Evolutionary conservation across 768 basidiomycete species (phyloP), one percentile per base, ranked within the genome.

Genomic region (Boletus rubroflammeus): DNA sequence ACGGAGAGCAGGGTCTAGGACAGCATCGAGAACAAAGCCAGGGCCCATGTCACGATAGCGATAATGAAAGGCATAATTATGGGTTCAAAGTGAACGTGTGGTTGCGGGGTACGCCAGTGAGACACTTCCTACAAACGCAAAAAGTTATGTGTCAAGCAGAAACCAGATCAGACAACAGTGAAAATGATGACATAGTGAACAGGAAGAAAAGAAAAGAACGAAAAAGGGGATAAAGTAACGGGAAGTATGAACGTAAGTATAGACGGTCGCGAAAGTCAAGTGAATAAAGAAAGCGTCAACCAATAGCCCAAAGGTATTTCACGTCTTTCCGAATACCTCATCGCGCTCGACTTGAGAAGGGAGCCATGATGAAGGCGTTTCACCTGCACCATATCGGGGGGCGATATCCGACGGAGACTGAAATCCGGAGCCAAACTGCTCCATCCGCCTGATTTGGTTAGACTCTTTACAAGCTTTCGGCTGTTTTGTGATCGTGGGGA

Each of bases 281-380:
- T 68, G 67, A 75, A 78, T 78, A 79, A 79, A 77, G 72, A 78
- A 72, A 62, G 69, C 67, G 72, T 75, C 81, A 83, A 82, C 80
- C 80, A 83, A 82, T 75, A 83, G 80, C 83, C 80, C 80, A 81
- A 80, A 56, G 55, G 60, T 61, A 59, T 59, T 57, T 61, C 65
- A 59, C 63, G 58, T 58, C 55, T 58, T 55, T 36, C 46, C 52
- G 31, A 45, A 55, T 40, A 38, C 58, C 51, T 54, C 51, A 35
- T 41, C 51, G 28, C 28, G 23, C 50, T 53, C 38, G 25, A 48
- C 3, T 34, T 32, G 17, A 17, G 25, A 25, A 25, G 13, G 14
- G 6, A 43, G 47, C 34, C 15, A 32, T 14, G n/a, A 31, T 5
- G 43, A 40, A 19, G 21, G 4, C 47, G 34, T 31, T 48, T 19